Evolutionary conservation across 495 filamentous ascomycete species (phyloP).

Genomic region (Talaromyces thailandensis): DNA sequence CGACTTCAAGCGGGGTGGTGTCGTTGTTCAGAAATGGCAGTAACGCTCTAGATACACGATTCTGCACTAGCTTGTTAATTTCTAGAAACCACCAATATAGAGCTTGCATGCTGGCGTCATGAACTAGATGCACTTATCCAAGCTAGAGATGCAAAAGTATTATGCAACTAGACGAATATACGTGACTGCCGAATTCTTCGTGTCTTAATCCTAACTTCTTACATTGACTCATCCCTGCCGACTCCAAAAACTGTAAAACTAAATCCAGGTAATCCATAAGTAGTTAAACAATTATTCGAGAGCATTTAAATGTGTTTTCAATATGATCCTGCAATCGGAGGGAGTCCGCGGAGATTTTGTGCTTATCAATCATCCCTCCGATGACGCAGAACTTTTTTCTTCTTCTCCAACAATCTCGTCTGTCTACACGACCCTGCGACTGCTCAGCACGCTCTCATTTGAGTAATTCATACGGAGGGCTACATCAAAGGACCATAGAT

Average conservation of each 20-base stretch:
- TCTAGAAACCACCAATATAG: neutral
- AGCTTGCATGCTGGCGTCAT: neutral
- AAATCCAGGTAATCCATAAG: no score
- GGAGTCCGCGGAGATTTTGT: neutral
- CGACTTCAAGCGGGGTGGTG: slow-evolving; percentile 77
- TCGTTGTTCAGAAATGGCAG: slow-evolving; percentile 83
- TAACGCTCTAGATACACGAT: slow-evolving; percentile 17
- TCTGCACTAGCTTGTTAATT: neutral
- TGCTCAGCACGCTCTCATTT: neutral
- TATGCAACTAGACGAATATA: neutral
- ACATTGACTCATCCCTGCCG: neutral
- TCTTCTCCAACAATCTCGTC: neutral
- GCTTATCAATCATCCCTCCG: slow-evolving; percentile 9
- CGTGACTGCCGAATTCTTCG: neutral
- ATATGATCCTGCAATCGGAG: neutral
- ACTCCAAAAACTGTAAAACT: neutral
- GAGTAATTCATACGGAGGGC: neutral
- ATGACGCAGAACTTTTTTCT: slow-evolving; percentile 6
- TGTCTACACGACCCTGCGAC: neutral
- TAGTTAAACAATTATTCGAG: no score
- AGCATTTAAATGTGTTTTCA: no score
- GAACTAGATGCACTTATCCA: neutral
- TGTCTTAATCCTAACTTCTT: neutral
- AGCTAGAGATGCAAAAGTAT: neutral
- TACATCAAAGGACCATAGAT: neutral